Conservation (phyloP, 2,329 filamentous ascomycete species). For the Colletotrichum zoysiae region DNA sequence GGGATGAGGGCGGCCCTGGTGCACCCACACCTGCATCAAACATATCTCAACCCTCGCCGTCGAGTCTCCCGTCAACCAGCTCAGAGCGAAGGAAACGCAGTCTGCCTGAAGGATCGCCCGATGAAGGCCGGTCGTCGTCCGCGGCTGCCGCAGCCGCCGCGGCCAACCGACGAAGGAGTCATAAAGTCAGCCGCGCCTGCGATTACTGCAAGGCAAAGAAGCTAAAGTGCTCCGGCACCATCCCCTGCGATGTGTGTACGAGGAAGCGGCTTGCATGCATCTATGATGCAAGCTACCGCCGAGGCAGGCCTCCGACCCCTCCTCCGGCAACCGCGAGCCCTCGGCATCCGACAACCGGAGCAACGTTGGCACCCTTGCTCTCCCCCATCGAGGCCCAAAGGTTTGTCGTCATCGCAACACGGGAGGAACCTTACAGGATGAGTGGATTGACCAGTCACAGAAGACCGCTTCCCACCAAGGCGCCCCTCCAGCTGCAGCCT, state of each 20-base stretch:
- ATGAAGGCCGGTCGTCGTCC: slow-evolving; percentile 4
- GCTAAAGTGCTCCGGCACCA: slow-evolving; percentile 52
- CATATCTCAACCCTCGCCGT: slow-evolving; percentile 15
- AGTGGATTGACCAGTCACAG: background rate
- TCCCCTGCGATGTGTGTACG: slow-evolving; percentile 51
- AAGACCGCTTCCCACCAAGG: slow-evolving; percentile 6
- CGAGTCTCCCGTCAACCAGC: background rate
- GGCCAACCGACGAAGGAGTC: slow-evolving; percentile 32
- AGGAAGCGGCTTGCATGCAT: slow-evolving; percentile 48
- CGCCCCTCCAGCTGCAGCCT: background rate
- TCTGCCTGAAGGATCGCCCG: slow-evolving; percentile 6
- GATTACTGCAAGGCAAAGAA: slow-evolving; percentile 56
- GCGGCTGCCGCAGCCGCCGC: background rate
- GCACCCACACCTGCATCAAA: slow-evolving; percentile 26
- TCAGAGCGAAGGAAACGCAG: slow-evolving; percentile 23
- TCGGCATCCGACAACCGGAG: background rate
- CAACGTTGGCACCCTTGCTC: background rate
- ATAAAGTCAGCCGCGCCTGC: slow-evolving; percentile 55
- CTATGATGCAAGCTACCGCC: slow-evolving; percentile 53
- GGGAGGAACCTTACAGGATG: background rate
- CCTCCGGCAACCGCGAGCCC: slow-evolving; percentile 36
- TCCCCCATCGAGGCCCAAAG: slow-evolving; percentile 1
- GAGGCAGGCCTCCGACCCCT: slow-evolving; percentile 54
- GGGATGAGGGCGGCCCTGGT: background rate
- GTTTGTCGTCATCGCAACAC: background rate